Evolutionary conservation across 129 eudicot genomes (phyloP).

Genomic region (Heracleum sosnowskyi): DNA sequence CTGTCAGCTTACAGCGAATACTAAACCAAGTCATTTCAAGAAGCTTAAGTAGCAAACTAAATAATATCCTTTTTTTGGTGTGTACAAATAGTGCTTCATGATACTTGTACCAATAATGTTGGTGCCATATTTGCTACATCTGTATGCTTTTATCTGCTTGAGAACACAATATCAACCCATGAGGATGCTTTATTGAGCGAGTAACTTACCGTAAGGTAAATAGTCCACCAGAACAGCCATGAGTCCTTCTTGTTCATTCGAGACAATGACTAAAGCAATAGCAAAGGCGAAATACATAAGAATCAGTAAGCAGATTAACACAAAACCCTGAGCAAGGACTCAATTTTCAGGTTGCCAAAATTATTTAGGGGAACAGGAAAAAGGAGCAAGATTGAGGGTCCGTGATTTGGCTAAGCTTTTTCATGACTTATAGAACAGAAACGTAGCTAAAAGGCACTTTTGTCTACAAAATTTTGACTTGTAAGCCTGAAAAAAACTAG

Average conservation of each 20-base stretch:
- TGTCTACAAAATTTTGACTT: not conserved
- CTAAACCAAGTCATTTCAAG: not conserved
- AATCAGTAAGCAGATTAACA: not conserved
- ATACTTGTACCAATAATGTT: not conserved
- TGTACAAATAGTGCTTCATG: not conserved
- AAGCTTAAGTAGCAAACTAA: not conserved
- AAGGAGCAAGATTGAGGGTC: not conserved
- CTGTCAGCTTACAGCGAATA: not conserved
- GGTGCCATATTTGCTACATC: not conserved
- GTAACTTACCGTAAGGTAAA: slow-evolving; percentile 78
- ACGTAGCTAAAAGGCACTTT: not conserved
- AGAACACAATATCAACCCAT: no score
- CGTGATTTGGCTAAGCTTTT: not conserved
- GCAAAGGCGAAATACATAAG: slow-evolving; percentile 3
- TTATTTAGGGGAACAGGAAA: not conserved
- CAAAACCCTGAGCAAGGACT: not conserved
- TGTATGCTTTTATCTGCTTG: not conserved
- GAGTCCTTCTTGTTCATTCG: slow-evolving; percentile 99
- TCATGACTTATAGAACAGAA: not conserved
- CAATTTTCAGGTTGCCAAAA: not conserved
- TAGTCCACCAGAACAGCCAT: slow-evolving; percentile 99
- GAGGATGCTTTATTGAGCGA: not conserved
- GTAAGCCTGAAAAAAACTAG: not conserved
- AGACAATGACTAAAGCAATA: slow-evolving; percentile 61
- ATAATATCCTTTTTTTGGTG: not conserved